Percentiles rank a stretch among this genome's conserved stretches.
Evolutionary conservation across 768 basidiomycete species (phyloP).

Genomic region (Panus rudis): DNA sequence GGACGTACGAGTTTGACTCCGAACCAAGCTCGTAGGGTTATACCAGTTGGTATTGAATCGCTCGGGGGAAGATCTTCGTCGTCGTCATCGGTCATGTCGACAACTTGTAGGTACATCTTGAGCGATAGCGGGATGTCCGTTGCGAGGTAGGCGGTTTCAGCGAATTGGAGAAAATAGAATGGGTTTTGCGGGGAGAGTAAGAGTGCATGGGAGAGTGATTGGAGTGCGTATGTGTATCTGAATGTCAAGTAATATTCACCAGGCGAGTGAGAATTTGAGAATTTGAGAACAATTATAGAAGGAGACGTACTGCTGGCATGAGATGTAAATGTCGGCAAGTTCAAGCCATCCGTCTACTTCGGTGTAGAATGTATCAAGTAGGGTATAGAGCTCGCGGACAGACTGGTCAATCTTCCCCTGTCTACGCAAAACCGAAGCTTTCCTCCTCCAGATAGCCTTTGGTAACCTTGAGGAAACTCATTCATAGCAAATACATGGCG

Average conservation of each 20-base stretch:
- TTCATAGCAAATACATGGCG: background rate
- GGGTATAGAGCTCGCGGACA: constrained; percentile 61
- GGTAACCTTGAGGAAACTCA: background rate
- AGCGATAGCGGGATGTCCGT: constrained; percentile 70
- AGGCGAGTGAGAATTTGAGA: background rate
- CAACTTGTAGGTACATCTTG: constrained; percentile 69
- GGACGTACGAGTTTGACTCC: constrained; percentile 70
- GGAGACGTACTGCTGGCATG: constrained; percentile 60
- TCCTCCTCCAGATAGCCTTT: constrained; percentile 75
- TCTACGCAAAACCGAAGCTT: constrained; percentile 62
- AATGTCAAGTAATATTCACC: no score
- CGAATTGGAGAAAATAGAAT: constrained; percentile 75
- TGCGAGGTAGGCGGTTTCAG: constrained; percentile 81
- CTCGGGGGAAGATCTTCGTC: constrained; percentile 39
- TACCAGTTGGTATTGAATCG: constrained; percentile 42
- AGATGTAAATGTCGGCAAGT: constrained; percentile 72
- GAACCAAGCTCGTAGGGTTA: constrained; percentile 72
- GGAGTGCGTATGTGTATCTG: constrained; percentile 68
- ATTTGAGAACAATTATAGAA: background rate
- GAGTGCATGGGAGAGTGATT: constrained; percentile 75
- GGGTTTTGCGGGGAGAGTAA: constrained; percentile 83
- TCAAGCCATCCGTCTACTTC: constrained; percentile 88
- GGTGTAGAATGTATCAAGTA: constrained; percentile 82
- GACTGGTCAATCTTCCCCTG: constrained; percentile 58
- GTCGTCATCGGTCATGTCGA: constrained; percentile 74